These are phyloP conservation scores for Fremontodendron californicum DNA, from an alignment of 345 rosid genomes.

Conservation along the genomic window DNA sequence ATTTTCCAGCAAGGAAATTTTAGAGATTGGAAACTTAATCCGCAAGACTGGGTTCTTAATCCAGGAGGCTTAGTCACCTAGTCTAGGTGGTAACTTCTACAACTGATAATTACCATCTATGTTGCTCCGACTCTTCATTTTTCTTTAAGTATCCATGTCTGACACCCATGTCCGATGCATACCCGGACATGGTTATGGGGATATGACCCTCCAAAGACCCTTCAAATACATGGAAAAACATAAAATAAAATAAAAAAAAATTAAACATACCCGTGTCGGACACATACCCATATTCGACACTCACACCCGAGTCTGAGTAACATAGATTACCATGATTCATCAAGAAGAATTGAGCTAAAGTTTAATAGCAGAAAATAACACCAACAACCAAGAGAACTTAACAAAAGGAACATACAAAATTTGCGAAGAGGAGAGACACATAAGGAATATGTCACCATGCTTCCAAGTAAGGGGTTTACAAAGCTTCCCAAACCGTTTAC, in stretches of 20 bases:
- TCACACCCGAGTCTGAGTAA: too few relatives aligned
- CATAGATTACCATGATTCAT: not conserved
- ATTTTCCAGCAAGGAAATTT: not conserved
- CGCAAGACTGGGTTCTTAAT: not conserved
- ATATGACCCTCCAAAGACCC: too few relatives aligned
- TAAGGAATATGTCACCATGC: constrained; percentile 90
- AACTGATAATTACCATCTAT: not conserved
- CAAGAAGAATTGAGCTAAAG: not conserved
- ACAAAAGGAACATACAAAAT: constrained; percentile 56
- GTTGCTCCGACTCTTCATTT: too few relatives aligned
- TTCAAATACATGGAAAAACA: too few relatives aligned
- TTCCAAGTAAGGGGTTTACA: constrained; percentile 98
- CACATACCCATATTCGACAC: too few relatives aligned
- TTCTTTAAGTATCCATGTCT: too few relatives aligned
- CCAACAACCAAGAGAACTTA: not conserved
- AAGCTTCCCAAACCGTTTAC: constrained; percentile 63
- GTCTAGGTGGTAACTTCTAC: not conserved
- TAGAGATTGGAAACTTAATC: not conserved
- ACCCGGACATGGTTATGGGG: too few relatives aligned
- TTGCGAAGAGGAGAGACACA: constrained; percentile 96
- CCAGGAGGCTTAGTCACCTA: not conserved
- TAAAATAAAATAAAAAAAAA: too few relatives aligned
- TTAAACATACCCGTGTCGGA: too few relatives aligned
- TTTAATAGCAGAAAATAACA: not conserved
- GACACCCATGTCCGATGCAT: too few relatives aligned